A percentile compares a stretch with the other conserved stretches of the same genome.
Evolutionary conservation across 2,329 filamentous ascomycete genomes (phyloP).

Genomic region (Colletotrichum kahawae): DNA sequence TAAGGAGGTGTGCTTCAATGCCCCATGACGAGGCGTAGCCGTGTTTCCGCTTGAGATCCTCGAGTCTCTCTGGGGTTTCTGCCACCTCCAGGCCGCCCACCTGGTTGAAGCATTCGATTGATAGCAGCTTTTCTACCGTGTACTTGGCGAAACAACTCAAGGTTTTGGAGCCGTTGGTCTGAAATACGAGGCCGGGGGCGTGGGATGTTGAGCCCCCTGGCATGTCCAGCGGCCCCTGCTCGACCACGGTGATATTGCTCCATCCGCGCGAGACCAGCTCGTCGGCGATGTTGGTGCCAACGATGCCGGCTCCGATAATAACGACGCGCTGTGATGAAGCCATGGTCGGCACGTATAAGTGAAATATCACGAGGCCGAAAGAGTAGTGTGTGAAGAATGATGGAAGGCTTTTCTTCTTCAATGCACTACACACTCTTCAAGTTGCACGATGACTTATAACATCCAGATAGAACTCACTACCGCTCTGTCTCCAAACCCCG

Average conservation of each 20-base stretch:
- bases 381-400: background rate
- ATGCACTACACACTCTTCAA: background rate
- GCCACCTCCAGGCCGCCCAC: slow-evolving; percentile 68
- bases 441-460: background rate
- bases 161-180: slow-evolving; percentile 62
- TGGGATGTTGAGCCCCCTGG: slow-evolving; percentile 71
- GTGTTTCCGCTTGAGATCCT: slow-evolving; percentile 67
- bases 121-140: slow-evolving; percentile 64
- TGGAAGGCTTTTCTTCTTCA: background rate
- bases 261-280: slow-evolving; percentile 68
- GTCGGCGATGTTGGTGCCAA: slow-evolving; percentile 68
- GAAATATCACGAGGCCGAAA: background rate
- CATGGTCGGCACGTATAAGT: slow-evolving; percentile 28
- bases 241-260: slow-evolving; percentile 67
- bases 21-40: slow-evolving; percentile 68
- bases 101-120: slow-evolving; percentile 66
- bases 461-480: background rate
- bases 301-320: slow-evolving; percentile 68
- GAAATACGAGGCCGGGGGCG: slow-evolving; percentile 68
- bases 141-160: slow-evolving; percentile 65
- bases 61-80: slow-evolving; percentile 60
- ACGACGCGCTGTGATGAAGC: slow-evolving; percentile 50
- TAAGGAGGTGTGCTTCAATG: slow-evolving; percentile 58
- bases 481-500: slow-evolving; percentile 1
- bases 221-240: slow-evolving; percentile 66